phyloP scores from a whole-genome alignment of 306 rosid genomes.

The Mimosa bimucronata region DNA sequence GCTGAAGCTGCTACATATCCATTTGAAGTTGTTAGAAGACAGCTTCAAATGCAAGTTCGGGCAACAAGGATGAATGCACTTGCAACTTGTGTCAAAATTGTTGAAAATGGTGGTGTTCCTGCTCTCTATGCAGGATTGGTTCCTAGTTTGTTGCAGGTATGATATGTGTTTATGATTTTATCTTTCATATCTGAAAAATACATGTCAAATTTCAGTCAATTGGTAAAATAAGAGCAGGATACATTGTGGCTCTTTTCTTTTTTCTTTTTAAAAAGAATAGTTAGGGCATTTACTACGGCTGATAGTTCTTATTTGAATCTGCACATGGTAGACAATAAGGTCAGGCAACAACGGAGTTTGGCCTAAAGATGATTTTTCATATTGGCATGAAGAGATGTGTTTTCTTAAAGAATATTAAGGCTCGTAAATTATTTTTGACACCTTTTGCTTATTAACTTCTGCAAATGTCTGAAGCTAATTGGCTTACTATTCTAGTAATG shows the following conservation, averaged over 20 bases:
- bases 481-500: neutral
- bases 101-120: conserved; percentile 87
- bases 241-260: neutral
- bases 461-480: neutral
- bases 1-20: conserved; percentile 96
- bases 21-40: conserved; percentile 91
- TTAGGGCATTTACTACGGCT: conserved; percentile 7
- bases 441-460: neutral
- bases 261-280: neutral
- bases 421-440: neutral
- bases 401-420: neutral
- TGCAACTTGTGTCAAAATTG: conserved; percentile 76
- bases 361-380: conserved; percentile 13
- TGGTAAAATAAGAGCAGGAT: conserved; percentile 10
- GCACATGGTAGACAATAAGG: conserved; percentile 13
- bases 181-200: conserved; percentile 19
- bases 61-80: conserved; percentile 75
- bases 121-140: conserved; percentile 85
- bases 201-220: conserved; percentile 13
- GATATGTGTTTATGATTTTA: conserved; percentile 25
- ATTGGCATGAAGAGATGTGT: conserved; percentile 1
- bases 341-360: neutral
- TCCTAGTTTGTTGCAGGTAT: conserved; percentile 96
- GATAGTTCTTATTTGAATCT: conserved; percentile 13
- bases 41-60: conserved; percentile 86